Evolutionary conservation across 2,329 filamentous ascomycete species (phyloP).

Genomic region (Diaporthe australafricana): DNA sequence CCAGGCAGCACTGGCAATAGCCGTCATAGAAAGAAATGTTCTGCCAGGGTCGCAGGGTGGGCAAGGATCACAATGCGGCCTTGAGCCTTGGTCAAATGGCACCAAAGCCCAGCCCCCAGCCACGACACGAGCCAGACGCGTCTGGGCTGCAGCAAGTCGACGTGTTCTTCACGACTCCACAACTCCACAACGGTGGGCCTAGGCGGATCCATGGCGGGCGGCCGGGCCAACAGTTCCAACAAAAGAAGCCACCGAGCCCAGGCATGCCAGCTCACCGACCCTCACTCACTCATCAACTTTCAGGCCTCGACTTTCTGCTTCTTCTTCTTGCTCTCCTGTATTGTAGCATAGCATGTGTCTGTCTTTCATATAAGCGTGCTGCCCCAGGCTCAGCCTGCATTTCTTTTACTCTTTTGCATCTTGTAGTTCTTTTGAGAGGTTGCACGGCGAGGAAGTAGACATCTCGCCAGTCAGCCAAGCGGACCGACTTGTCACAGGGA

Average conservation of each 20-base stretch:
- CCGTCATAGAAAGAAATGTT: background rate
- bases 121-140: constrained; percentile 28
- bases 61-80: constrained; percentile 16
- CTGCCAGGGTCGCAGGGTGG: constrained; percentile 3
- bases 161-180: constrained; percentile 28
- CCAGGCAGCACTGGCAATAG: constrained; percentile 13
- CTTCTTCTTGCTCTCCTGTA: background rate
- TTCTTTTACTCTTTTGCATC: background rate
- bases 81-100: background rate
- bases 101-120: constrained; percentile 8
- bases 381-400: background rate
- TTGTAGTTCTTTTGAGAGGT: background rate
- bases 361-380: background rate
- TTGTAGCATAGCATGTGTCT: background rate
- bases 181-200: constrained; percentile 13
- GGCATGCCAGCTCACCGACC: constrained; percentile 18
- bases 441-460: background rate
- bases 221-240: background rate
- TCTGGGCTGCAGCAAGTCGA: background rate
- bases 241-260: constrained; percentile 10
- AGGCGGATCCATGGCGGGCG: background rate
- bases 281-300: background rate
- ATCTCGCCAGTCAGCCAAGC: background rate
- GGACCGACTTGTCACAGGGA: background rate
- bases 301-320: background rate